Percentiles rank a stretch among this genome's conserved stretches.
These are phyloP conservation scores for Eimeria necatrix DNA, from an alignment of 169 alveolate genomes.

Conservation along the genomic window DNA sequence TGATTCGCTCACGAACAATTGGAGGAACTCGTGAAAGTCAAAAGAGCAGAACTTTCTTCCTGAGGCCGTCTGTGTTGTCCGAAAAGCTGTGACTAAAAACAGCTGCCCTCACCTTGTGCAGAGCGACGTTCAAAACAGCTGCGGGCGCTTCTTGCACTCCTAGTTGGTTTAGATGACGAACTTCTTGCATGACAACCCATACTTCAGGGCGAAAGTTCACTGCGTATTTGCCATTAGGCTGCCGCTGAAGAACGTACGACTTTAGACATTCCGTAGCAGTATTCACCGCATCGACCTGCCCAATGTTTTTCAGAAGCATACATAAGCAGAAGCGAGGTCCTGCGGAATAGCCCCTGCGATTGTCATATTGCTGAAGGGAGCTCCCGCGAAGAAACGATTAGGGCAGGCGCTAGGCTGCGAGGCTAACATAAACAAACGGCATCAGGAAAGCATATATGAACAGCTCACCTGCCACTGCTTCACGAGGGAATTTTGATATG, in stretches of 20 bases:
- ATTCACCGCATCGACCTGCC: slow-evolving; percentile 53
- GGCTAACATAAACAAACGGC: background rate
- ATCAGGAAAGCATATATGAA: background rate
- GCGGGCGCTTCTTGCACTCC: slow-evolving; percentile 94
- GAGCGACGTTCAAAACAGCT: slow-evolving; percentile 94
- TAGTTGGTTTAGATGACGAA: slow-evolving; percentile 93
- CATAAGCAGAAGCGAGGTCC: background rate
- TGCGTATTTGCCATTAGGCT: slow-evolving; percentile 85
- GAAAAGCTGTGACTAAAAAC: background rate
- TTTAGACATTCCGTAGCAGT: slow-evolving; percentile 69
- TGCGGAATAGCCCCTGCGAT: too few relatives aligned
- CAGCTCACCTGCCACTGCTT: slow-evolving; percentile 76
- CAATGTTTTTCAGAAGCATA: background rate
- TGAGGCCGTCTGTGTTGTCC: background rate
- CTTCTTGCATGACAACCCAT: slow-evolving; percentile 94
- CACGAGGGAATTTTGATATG: slow-evolving; percentile 72
- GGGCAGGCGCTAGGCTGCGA: too few relatives aligned
- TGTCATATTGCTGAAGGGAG: too few relatives aligned
- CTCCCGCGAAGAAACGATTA: too few relatives aligned
- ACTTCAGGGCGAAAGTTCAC: slow-evolving; percentile 93
- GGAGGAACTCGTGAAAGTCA: background rate
- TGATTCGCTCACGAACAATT: background rate
- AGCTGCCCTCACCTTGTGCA: slow-evolving; percentile 90
- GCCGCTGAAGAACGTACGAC: slow-evolving; percentile 66
- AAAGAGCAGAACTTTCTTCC: too few relatives aligned